A percentile compares a stretch with the other conserved stretches of the same genome.
Conservation (phyloP, 2,329 filamentous ascomycete genomes). For the Ophiostoma angusticollis region DNA sequence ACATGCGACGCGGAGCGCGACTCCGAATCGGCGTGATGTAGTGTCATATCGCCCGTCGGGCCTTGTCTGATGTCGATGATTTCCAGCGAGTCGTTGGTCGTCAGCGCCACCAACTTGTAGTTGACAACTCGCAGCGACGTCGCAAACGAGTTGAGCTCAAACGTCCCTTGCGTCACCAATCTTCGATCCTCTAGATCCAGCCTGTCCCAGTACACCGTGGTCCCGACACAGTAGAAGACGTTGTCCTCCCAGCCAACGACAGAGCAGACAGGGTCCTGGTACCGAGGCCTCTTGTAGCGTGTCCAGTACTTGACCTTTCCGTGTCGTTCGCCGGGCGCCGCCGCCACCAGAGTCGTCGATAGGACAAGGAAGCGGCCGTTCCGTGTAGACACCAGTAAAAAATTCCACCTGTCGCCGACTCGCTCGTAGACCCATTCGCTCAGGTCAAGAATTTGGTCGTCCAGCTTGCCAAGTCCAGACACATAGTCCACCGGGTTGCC, state of each 20-base stretch:
- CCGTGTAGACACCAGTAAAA: constrained; percentile 47
- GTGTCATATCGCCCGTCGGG: constrained; percentile 25
- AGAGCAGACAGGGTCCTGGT: constrained; percentile 39
- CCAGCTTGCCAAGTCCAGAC: constrained; percentile 40
- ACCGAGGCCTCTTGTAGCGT: constrained; percentile 31
- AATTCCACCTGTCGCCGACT: constrained; percentile 45
- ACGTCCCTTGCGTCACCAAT: constrained; percentile 33
- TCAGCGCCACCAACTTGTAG: constrained; percentile 38
- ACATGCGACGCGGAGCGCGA: constrained; percentile 32
- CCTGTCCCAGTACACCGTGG: constrained; percentile 41
- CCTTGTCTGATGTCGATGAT: constrained; percentile 33
- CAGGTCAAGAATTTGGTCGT: constrained; percentile 48
- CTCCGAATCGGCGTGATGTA: constrained; percentile 34
- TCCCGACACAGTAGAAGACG: constrained; percentile 43
- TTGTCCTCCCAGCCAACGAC: constrained; percentile 41
- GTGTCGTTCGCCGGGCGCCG: constrained; percentile 15
- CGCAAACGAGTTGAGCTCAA: constrained; percentile 40
- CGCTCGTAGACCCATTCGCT: constrained; percentile 51
- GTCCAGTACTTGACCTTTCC: constrained; percentile 38
- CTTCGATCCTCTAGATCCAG: constrained; percentile 39
- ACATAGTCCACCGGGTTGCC: constrained; percentile 34
- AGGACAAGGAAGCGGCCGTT: constrained; percentile 44
- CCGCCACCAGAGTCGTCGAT: constrained; percentile 26
- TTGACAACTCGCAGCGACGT: constrained; percentile 34
- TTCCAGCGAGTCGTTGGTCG: constrained; percentile 40